These are phyloP conservation scores for Corchorus olitorius DNA, from an alignment of 345 rosid species.

Conservation along the genomic window DNA sequence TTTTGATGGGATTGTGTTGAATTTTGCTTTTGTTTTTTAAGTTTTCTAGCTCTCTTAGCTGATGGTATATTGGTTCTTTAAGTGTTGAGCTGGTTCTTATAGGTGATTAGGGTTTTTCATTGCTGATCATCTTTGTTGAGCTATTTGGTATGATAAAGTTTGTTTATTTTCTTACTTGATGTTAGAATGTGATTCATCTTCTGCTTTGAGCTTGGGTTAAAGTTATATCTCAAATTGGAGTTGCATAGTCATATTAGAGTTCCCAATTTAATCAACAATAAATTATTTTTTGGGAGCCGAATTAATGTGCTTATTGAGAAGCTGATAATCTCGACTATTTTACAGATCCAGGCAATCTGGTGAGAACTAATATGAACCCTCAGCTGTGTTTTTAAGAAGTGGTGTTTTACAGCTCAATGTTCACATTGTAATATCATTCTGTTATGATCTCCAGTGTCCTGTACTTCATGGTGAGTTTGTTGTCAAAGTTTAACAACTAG, in stretches of 20 bases:
- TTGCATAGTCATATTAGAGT: neutral
- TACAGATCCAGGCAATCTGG: constrained; percentile 32
- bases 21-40: constrained; percentile 12
- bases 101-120: constrained; percentile 12
- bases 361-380: constrained; percentile 16
- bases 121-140: neutral
- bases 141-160: neutral
- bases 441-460: neutral
- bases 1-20: constrained; percentile 25
- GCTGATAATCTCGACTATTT: constrained; percentile 5
- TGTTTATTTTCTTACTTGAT: neutral
- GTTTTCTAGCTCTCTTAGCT: neutral
- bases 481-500: constrained; percentile 18
- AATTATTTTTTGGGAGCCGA: constrained; percentile 11
- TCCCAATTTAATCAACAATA: neutral
- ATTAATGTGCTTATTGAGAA: neutral
- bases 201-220: constrained; percentile 5
- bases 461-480: constrained; percentile 9
- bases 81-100: neutral
- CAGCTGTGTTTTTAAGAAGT: constrained; percentile 8
- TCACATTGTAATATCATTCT: neutral
- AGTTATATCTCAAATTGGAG: neutral
- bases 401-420: neutral
- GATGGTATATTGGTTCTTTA: neutral
- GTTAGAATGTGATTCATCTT: constrained; percentile 8